Evolutionary conservation across 805 yeast species (phyloP), one percentile per base, ranked within the genome.

Genomic region (Phaffomyces thermotolerans): DNA sequence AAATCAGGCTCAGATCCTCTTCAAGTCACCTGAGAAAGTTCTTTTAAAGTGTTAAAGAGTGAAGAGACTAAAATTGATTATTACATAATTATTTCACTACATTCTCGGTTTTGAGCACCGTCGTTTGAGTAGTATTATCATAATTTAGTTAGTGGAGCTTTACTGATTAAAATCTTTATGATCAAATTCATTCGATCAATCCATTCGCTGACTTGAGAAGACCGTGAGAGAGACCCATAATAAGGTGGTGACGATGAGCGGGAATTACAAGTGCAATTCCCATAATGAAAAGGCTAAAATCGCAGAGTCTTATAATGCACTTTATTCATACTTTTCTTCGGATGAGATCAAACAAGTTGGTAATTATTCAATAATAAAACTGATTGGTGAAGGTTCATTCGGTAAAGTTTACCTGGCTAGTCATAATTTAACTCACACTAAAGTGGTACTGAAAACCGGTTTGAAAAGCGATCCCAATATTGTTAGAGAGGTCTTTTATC

Each of bases 341-440:
- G 56, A 75, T 9, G 78, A 74, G 35, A 64, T 80, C 36, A 67
- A 67, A 39, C 84, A 80, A 43, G 80, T 91, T 12, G 98, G 99
- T 1, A 87, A 84, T 62, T 91, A 91, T 58, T 68, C 73, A 41
- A 77, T 93, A 8, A 56, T 78, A 7, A 69, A 79, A 45, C 85
- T 81, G 51, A 82, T 91, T 20, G 98, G 97, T 2, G 89, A 86
- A 54, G 97, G 97, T 9, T 75, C 95, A 3, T 91, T 89, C 71
- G 97, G 98, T 8, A 85, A 84, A 57, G 95, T 89, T 1, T 93
- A 83, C 59, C 66, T 91, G 27, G 98, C 96, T 2, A 69, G 70
- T 32, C 98, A 91, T 56, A 73, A 73, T 41, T 69, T 89, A 37
- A 75, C 95, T 10, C 79, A 79, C 43, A 70, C 78, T n/a, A 81